phyloP scores from a whole-genome alignment of 2,329 filamentous ascomycete species.

The Talaromyces sp. region DNA sequence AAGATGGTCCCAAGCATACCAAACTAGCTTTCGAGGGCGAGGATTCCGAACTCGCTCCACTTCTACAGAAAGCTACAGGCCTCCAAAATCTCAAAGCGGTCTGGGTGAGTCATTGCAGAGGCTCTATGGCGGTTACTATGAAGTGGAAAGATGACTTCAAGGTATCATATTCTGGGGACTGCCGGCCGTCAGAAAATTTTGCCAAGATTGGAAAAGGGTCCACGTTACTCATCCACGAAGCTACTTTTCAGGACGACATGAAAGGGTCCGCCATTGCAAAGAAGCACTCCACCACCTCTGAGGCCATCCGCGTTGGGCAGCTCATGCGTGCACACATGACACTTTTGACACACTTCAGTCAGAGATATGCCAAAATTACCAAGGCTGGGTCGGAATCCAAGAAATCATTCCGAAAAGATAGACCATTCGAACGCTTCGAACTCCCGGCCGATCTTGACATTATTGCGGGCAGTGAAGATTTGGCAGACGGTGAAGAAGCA shows the following conservation, averaged over 20 bases:
- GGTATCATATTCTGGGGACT: constrained; percentile 90
- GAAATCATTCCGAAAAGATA: not conserved
- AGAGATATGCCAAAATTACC: constrained; percentile 78
- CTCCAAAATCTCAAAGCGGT: constrained; percentile 63
- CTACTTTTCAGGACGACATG: constrained; percentile 89
- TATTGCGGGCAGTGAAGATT: not conserved
- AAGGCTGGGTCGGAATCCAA: not conserved
- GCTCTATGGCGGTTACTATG: constrained; percentile 68
- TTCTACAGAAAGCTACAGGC: constrained; percentile 50
- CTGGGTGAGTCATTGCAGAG: constrained; percentile 70
- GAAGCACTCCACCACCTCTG: constrained; percentile 81
- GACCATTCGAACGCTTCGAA: not conserved
- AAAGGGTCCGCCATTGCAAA: constrained; percentile 72
- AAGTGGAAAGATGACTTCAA: constrained; percentile 77
- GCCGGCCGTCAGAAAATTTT: constrained; percentile 69
- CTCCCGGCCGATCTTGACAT: not conserved
- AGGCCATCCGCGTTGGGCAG: constrained; percentile 72
- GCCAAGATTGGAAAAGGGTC: constrained; percentile 63
- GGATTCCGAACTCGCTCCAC: constrained; percentile 25
- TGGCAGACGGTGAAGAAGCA: not conserved
- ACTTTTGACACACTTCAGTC: constrained; percentile 89
- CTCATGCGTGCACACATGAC: constrained; percentile 75
- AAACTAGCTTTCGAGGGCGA: constrained; percentile 21
- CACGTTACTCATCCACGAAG: constrained; percentile 88
- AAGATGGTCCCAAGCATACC: constrained; percentile 15